Base-by-base conservation (phyloP, 164 flowering plant species). In the Aristolochia contorta region DNA sequence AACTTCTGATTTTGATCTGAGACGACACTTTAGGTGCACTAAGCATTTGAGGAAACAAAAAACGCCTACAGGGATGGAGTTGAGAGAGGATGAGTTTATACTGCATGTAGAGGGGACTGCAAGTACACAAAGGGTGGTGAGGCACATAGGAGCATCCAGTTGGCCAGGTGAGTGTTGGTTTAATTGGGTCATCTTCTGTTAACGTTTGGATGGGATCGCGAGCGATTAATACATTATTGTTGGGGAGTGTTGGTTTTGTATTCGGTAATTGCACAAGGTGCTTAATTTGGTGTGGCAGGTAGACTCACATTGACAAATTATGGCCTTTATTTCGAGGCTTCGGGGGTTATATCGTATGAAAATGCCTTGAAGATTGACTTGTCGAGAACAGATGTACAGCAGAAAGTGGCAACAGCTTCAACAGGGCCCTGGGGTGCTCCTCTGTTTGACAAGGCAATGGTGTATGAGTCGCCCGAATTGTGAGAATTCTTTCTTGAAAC, bases 371-470 rank as follows among this genome's bases (percentile, higher is more conserved):
- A 80, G 71, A 74, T 90, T 48, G 95, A 88, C 63, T 86, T 93
- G 32, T 83, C 97, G 14, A 77, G 45, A n/a, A 25, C 75, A 66
- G 71, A 81, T 15, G 27, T 43, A 0, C 76, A 79, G 49, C 96
- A 82, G 30, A 74, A 37, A 58, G 83, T 85, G 49, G 84, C 75
- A 56, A 76, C 92, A 54, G 69, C 73, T 63, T 78, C 89, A 2
- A 93, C 96, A 2, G 99, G 99, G 25, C 99, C 99, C n/a, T 93
- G 90, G 92, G 97, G 99, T 51, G 96, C 92, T 72, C 90, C 94
- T 43, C 77, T 93, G 15, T 93, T 83, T 59, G 97, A 93, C 77
- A 88, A 93, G 76, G 99, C 89, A 24, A 79, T 90, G 22, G 43
- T 77, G 18, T 85, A 84, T 37, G 87, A 90, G 69, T 83, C 94